These are phyloP conservation scores for Golubevia sp. DNA, from an alignment of 1,284 basidiomycete genomes.

Conservation along the genomic window DNA sequence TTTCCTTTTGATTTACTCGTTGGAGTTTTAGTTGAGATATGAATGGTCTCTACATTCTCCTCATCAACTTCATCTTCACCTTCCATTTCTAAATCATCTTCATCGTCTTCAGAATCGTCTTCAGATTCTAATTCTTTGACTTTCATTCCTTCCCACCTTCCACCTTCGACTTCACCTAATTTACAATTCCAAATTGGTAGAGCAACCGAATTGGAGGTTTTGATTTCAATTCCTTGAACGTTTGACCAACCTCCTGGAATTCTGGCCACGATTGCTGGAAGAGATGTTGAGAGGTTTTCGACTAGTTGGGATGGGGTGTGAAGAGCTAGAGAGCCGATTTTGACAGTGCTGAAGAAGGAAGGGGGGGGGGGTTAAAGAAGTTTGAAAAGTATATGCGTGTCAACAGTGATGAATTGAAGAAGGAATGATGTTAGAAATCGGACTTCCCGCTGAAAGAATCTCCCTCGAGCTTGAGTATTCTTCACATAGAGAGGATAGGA, in stretches of 20 bases:
- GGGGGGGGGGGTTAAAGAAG: not conserved
- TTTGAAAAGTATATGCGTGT: not conserved
- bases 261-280: conserved; percentile 75
- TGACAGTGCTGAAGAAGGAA: conserved; percentile 71
- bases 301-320: conserved; percentile 76
- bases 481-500: not conserved
- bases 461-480: not conserved
- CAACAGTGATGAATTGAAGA: not conserved
- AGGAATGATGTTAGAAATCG: not conserved
- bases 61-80: conserved; percentile 31
- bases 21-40: not conserved
- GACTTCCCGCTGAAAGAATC: too few relatives aligned
- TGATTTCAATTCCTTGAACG: conserved; percentile 85
- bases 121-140: conserved; percentile 59
- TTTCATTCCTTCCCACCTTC: conserved; percentile 70
- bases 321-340: conserved; percentile 74
- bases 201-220: conserved; percentile 81
- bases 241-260: conserved; percentile 86
- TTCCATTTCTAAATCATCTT: conserved; percentile 7
- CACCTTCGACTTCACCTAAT: conserved; percentile 70
- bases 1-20: too few relatives aligned
- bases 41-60: conserved; percentile 13
- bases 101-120: conserved; percentile 45
- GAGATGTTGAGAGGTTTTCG: conserved; percentile 76
- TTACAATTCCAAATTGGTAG: conserved; percentile 86